Base-by-base conservation (phyloP, 2,329 filamentous ascomycete species). In the Claviceps digitariae region DNA sequence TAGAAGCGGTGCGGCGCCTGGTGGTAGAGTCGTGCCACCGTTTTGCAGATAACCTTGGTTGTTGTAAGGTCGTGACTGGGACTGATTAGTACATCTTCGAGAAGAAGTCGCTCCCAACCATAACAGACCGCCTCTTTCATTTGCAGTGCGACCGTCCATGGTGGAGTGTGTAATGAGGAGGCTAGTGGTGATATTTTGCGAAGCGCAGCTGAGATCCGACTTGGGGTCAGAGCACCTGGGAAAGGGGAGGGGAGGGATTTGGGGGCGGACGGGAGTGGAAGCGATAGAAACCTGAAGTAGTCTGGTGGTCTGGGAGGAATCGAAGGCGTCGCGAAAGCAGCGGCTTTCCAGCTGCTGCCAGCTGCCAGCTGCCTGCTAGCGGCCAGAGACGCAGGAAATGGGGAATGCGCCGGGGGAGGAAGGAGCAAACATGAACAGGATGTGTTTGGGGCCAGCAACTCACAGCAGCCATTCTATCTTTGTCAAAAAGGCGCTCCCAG, bases 1-100 rank as follows among this genome's bases (percentile, higher is more conserved):
- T 55, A 84, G 73, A 53, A 84, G 77, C 58, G 82, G 82, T 45
- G 78, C 76, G 59, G 81, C 81, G 64, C 81, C 81, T 43, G 79
- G 72, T 58, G 76, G 77, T 55, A 78, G 67, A 57, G 72, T 69
- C 54, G 71, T 69, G 58, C 75, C 77, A 65, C 81, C 82, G 70
- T 85, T 84, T 61, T 80, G 77, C 65, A 84, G 71, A 68, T 82
- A 84, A 68, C 75, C 75, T 60, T 69, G 68, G 64, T 72, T 74
- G 66, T 71, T 76, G 69, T 71, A 72, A 58, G 68, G 63, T 65
- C 70, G 70, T 59, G 68, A 64, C 71, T 74, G 63, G 44, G 49
- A 45, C 34, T 38, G 40, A 57, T 61, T 57, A 63, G 64, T 60
- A 51, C 63, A 50, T 52, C 21, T 54, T 51, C 50, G 54, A 50